phyloP scores from a whole-genome alignment of 1,139 yeast genomes.

The Protomyces arabidopsidicola region DNA sequence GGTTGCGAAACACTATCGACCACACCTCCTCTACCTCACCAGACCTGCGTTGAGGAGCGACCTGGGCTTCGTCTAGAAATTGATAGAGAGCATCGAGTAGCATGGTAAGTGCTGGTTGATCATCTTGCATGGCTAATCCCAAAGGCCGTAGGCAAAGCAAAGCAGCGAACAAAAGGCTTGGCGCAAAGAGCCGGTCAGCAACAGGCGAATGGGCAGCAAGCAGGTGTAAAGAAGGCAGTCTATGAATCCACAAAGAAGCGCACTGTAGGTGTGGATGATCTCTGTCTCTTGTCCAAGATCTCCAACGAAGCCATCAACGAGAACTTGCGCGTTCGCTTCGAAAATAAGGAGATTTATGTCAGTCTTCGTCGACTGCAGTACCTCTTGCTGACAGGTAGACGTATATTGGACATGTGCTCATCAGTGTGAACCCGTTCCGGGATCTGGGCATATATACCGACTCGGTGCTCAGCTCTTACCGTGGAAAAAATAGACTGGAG shows the following conservation, averaged over 20 bases:
- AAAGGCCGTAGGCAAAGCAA: conserved; percentile 4
- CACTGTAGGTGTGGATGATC: conserved; percentile 95
- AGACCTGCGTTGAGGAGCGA: not conserved
- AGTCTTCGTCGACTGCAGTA: conserved; percentile 48
- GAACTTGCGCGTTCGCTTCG: conserved; percentile 80
- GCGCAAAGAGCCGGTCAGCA: conserved; percentile 17
- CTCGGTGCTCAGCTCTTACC: conserved; percentile 65
- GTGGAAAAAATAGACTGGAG: conserved; percentile 88
- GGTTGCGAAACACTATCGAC: not conserved
- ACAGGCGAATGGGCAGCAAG: conserved; percentile 19
- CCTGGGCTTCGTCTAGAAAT: no score
- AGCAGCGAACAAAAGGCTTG: conserved; percentile 24
- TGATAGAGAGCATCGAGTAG: not conserved
- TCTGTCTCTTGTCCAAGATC: conserved; percentile 81
- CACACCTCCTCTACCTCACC: not conserved
- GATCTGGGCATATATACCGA: conserved; percentile 93
- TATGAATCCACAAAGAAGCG: conserved; percentile 84
- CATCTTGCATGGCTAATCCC: not conserved
- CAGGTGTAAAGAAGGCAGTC: conserved; percentile 71
- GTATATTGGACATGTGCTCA: conserved; percentile 47
- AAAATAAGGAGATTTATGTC: conserved; percentile 74
- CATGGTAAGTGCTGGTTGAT: not conserved
- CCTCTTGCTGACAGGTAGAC: conserved; percentile 30
- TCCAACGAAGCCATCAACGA: conserved; percentile 91
- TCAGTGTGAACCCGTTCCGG: conserved; percentile 93